A percentile compares a stretch with the other conserved stretches of the same genome.
These are phyloP conservation scores for Ophiostoma montium DNA, from an alignment of 2,329 filamentous ascomycete species.

Conservation along the genomic window DNA sequence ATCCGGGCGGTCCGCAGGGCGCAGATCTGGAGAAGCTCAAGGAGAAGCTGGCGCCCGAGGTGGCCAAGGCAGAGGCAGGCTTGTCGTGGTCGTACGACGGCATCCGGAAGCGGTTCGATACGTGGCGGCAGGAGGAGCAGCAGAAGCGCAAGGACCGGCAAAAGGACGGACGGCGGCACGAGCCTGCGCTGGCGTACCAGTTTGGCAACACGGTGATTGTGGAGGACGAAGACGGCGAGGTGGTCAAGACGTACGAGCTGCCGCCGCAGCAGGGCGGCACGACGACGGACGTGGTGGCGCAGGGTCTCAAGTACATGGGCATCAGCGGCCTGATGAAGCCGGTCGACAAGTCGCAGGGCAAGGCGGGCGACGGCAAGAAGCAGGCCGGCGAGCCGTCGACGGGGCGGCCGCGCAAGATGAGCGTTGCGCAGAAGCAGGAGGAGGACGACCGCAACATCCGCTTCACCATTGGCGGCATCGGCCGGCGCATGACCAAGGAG, in stretches of 20 bases:
- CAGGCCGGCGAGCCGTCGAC: constrained; percentile 19
- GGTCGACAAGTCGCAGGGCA: constrained; percentile 17
- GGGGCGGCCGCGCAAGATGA: constrained; percentile 25
- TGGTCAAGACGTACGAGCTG: constrained; percentile 71
- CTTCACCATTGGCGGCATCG: constrained; percentile 63
- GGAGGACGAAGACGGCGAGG: constrained; percentile 71
- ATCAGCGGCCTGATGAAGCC: constrained; percentile 32
- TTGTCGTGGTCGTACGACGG: constrained; percentile 29
- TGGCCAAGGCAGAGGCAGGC: constrained; percentile 20
- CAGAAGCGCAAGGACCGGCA: constrained; percentile 46
- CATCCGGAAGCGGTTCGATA: constrained; percentile 35
- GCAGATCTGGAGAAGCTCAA: constrained; percentile 11
- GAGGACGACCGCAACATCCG: constrained; percentile 58
- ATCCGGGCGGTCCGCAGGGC: background rate
- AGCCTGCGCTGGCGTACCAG: constrained; percentile 70
- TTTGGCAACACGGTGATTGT: constrained; percentile 81
- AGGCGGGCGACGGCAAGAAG: constrained; percentile 15
- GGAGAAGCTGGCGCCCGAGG: constrained; percentile 12
- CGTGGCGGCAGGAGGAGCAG: constrained; percentile 45
- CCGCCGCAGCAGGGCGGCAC: constrained; percentile 34
- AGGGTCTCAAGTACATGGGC: constrained; percentile 40
- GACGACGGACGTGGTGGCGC: constrained; percentile 22
- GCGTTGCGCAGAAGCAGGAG: constrained; percentile 26
- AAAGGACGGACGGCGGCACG: constrained; percentile 41
- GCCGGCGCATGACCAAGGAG: constrained; percentile 62